phyloP scores from a whole-genome alignment of 768 basidiomycete species.

The Lanmaoa rubissima region DNA sequence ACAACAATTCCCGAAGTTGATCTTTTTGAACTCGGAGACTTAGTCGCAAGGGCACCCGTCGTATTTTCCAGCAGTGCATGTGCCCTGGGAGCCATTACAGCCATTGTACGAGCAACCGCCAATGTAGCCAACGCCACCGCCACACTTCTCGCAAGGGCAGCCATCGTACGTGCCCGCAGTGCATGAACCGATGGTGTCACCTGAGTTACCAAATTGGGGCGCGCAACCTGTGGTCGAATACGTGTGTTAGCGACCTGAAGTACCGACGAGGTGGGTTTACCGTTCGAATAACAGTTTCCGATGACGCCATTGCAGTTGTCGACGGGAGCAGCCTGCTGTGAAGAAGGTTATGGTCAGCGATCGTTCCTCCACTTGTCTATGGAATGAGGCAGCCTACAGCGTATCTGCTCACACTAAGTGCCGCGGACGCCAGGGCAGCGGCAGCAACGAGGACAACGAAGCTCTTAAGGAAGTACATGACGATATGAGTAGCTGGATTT shows the following conservation, averaged over 20 bases:
- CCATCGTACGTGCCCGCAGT: background rate
- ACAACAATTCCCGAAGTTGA: background rate
- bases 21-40: background rate
- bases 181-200: background rate
- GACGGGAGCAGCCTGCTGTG: background rate
- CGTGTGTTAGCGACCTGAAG: background rate
- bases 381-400: background rate
- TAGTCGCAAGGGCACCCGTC: background rate
- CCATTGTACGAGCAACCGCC: background rate
- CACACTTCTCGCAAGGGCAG: slow-evolving; percentile 5
- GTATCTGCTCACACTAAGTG: background rate
- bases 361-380: background rate
- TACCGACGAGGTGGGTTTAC: background rate
- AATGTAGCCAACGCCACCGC: background rate
- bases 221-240: background rate
- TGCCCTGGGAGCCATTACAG: background rate
- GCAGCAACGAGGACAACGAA: background rate
- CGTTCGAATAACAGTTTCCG: background rate
- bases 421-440: background rate
- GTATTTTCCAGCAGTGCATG: background rate
- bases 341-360: background rate
- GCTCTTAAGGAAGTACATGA: background rate
- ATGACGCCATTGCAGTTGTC: background rate
- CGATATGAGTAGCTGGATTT: background rate
- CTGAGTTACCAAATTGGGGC: background rate